A percentile compares a stretch with the other conserved stretches of the same genome.
These are phyloP conservation scores for Knoxdaviesia capensis DNA, from an alignment of 2,329 filamentous ascomycete genomes.

Conservation along the genomic window DNA sequence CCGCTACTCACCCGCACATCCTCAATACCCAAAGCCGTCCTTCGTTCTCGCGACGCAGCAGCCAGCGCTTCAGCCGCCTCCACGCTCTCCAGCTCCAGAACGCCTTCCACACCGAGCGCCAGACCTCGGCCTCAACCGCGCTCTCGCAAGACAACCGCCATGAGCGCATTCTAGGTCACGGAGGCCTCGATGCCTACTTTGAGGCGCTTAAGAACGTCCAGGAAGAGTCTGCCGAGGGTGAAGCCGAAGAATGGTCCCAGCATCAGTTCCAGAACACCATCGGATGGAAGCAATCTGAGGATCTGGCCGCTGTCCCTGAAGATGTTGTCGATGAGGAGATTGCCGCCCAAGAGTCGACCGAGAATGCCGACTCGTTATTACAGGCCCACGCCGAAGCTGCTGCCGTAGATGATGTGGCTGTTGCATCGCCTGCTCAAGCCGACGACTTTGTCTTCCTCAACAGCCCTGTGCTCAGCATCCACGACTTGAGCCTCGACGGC, in stretches of 20 bases:
- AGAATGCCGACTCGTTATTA: constrained; percentile 35
- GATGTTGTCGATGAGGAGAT: too few relatives aligned
- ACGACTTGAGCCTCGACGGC: constrained; percentile 9
- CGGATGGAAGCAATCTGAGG: constrained; percentile 48
- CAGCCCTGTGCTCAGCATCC: not conserved
- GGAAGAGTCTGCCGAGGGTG: constrained; percentile 33
- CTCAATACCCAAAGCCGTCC: constrained; percentile 52
- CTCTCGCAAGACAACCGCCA: constrained; percentile 31
- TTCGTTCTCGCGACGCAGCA: constrained; percentile 38
- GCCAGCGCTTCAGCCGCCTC: constrained; percentile 31
- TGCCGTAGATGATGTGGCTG: constrained; percentile 13
- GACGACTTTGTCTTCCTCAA: constrained; percentile 1
- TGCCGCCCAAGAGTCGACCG: constrained; percentile 16
- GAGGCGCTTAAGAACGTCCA: constrained; percentile 73
- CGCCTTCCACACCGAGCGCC: constrained; percentile 47
- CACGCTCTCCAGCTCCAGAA: constrained; percentile 44
- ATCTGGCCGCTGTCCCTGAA: too few relatives aligned
- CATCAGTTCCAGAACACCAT: constrained; percentile 77
- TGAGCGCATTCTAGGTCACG: constrained; percentile 25
- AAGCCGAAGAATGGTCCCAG: constrained; percentile 74
- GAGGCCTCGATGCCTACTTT: constrained; percentile 73
- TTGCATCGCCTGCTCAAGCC: constrained; percentile 11
- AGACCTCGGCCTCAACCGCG: constrained; percentile 26
- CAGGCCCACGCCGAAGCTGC: constrained; percentile 33
- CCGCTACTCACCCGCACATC: constrained; percentile 65